phyloP scores from a whole-genome alignment of 257 asterid species.

The Voacanga thouarsii region DNA sequence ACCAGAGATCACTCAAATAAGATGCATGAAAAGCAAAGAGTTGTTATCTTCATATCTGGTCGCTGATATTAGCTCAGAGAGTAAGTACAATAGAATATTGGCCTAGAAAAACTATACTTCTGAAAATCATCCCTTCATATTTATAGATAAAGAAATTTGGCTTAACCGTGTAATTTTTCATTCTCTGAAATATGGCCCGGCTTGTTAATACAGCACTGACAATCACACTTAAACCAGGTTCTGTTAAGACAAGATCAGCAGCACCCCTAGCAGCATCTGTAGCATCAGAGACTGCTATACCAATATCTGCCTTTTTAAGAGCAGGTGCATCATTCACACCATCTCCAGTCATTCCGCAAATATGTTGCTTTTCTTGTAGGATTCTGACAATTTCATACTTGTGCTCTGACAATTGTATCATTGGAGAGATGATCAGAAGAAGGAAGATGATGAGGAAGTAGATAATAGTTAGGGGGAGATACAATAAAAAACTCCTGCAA shows the following conservation, averaged over 20 bases:
- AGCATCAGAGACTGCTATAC: slow-evolving; percentile 33
- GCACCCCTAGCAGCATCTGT: slow-evolving; percentile 35
- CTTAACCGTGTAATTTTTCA: slow-evolving; percentile 33
- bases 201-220: slow-evolving; percentile 31
- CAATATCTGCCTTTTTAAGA: slow-evolving; percentile 30
- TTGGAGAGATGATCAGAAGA: background rate
- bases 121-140: background rate
- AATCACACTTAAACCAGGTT: slow-evolving; percentile 34
- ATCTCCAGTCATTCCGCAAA: slow-evolving; percentile 35
- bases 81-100: background rate
- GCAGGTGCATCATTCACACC: slow-evolving; percentile 35
- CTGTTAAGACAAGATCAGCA: slow-evolving; percentile 33
- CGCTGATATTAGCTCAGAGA: background rate
- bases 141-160: background rate
- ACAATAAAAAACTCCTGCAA: background rate
- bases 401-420: slow-evolving; percentile 20
- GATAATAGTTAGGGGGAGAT: background rate
- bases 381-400: slow-evolving; percentile 32
- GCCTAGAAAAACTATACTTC: too few species aligned
- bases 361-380: slow-evolving; percentile 24
- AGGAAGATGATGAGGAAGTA: background rate
- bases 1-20: background rate
- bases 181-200: slow-evolving; percentile 33
- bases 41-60: background rate
- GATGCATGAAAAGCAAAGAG: background rate